Evolutionary conservation across 2,329 filamentous ascomycete species (phyloP).

Genomic region (Elsinoe perseae): DNA sequence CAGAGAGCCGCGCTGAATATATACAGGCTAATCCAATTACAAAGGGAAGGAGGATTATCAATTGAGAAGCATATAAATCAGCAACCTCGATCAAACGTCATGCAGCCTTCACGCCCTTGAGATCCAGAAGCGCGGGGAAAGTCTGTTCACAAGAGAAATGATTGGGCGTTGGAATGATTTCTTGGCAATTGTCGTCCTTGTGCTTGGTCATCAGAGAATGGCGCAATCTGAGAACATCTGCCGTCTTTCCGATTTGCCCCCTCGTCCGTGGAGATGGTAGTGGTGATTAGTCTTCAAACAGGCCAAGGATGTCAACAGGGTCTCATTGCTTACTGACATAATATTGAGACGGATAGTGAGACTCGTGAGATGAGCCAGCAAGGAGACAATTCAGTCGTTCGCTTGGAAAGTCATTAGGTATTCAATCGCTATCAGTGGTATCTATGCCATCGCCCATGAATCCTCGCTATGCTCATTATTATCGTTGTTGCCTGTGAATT

Average conservation of each 20-base stretch:
- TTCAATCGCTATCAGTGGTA: constrained; percentile 1
- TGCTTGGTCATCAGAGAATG: constrained; percentile 12
- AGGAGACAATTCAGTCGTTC: too few species aligned
- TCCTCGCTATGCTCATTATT: constrained; percentile 9
- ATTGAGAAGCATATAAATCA: constrained; percentile 9
- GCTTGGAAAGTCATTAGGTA: background rate
- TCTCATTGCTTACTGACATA: background rate
- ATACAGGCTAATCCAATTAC: background rate
- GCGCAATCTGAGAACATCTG: constrained; percentile 13
- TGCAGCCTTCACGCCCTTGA: background rate
- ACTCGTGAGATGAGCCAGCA: background rate
- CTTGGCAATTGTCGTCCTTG: background rate
- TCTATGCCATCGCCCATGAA: constrained; percentile 13
- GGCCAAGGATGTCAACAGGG: background rate
- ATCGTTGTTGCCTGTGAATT: background rate
- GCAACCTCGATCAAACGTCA: constrained; percentile 4
- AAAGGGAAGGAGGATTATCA: background rate
- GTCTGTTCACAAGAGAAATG: background rate
- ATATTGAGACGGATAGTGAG: background rate
- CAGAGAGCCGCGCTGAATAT: background rate
- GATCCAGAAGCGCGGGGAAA: constrained; percentile 5
- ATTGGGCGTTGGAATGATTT: background rate
- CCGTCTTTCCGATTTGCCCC: constrained; percentile 10
- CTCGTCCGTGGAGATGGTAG: background rate
- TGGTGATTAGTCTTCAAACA: background rate